Conservation (phyloP, 495 filamentous ascomycete genomes). For the Daldinia childiae region DNA sequence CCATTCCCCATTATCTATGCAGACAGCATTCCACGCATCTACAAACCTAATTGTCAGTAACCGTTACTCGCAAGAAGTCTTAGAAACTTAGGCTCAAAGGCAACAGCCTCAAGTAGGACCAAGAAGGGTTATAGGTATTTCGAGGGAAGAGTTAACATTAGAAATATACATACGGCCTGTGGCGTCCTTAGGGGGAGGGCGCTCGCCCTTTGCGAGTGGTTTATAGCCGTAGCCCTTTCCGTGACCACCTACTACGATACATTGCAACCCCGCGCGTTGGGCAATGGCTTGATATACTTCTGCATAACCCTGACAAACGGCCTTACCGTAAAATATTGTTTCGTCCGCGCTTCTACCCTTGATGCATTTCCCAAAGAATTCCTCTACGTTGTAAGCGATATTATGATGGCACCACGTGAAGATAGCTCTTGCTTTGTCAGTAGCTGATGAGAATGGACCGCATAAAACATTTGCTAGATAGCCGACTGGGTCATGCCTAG, state of each 20-base stretch:
- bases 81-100: background rate
- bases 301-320: constrained; percentile 93
- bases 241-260: constrained; percentile 75
- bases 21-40: constrained; percentile 93
- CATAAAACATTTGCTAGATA: constrained; percentile 83
- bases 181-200: constrained; percentile 64
- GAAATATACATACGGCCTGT: constrained; percentile 50
- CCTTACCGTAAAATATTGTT: constrained; percentile 76
- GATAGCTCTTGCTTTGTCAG: constrained; percentile 89
- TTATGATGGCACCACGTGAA: constrained; percentile 98
- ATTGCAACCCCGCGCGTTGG: constrained; percentile 75
- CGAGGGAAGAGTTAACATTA: background rate
- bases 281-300: constrained; percentile 81
- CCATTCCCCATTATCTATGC: constrained; percentile 86
- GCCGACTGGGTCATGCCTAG: constrained; percentile 65
- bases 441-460: constrained; percentile 77
- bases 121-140: background rate
- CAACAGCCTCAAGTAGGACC: background rate
- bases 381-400: constrained; percentile 79
- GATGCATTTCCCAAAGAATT: constrained; percentile 77
- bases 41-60: constrained; percentile 38
- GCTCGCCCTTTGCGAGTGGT: constrained; percentile 61
- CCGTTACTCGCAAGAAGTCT: background rate
- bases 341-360: constrained; percentile 69
- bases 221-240: constrained; percentile 85